Percentiles rank a stretch among this genome's conserved stretches.
These are phyloP conservation scores for Raffaelea ambrosiae DNA, from an alignment of 2,329 filamentous ascomycete genomes.

Conservation along the genomic window DNA sequence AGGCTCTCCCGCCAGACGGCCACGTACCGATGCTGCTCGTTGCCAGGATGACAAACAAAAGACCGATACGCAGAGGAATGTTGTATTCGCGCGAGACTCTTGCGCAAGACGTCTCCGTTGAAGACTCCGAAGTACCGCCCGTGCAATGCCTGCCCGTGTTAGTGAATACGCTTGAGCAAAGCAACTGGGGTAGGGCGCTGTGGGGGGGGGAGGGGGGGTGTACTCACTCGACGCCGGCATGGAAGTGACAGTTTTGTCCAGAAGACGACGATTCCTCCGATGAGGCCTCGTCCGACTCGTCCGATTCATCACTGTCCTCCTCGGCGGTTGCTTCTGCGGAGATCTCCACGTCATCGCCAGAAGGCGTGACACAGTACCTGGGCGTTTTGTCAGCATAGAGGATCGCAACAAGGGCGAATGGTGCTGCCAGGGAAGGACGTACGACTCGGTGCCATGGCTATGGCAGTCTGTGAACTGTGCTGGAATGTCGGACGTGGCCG, in stretches of 20 bases:
- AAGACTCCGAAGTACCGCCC: conserved; percentile 29
- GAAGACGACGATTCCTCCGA: conserved; percentile 15
- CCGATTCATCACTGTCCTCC: conserved; percentile 13
- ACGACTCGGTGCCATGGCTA: conserved; percentile 43
- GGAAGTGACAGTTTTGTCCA: conserved; percentile 56
- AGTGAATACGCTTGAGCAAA: conserved; percentile 1
- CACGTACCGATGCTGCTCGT: conserved; percentile 50
- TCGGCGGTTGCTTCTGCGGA: not conserved
- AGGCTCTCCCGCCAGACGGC: not conserved
- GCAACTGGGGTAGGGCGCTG: not conserved
- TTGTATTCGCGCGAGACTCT: conserved; percentile 49
- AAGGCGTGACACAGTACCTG: conserved; percentile 5
- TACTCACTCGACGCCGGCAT: conserved; percentile 64
- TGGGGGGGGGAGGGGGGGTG: not conserved
- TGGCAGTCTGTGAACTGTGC: conserved; percentile 59
- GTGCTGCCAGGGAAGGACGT: not conserved
- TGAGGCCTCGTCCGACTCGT: conserved; percentile 16
- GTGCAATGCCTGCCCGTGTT: conserved; percentile 45
- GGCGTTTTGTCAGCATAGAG: not conserved
- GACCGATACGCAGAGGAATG: conserved; percentile 57
- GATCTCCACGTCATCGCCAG: conserved; percentile 44
- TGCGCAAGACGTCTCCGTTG: conserved; percentile 21
- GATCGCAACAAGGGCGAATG: not conserved
- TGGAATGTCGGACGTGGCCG: conserved; percentile 46
- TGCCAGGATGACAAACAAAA: conserved; percentile 62